Base-by-base conservation (phyloP, 805 yeast genomes). In the Wickerhamiella sergipiensis region DNA sequence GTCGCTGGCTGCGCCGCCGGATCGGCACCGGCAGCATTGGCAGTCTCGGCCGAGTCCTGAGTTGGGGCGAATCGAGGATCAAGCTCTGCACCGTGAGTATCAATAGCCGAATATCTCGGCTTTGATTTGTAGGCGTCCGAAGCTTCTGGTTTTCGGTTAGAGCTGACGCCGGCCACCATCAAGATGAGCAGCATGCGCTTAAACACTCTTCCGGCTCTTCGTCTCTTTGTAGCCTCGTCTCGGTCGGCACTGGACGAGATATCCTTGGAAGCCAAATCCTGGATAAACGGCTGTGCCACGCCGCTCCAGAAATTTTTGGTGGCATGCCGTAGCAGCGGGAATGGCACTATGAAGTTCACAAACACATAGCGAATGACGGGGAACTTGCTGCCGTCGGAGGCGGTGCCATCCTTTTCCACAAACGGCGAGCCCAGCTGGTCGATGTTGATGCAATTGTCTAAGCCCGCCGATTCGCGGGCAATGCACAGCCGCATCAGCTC, bases 341-440 rank as follows among this genome's bases (percentile, higher is more conserved):
- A 83, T 1, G 82, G 77, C 49, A 73, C 70, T 2, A 89, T 65
- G 53, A 81, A 82, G 44, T 77, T 69, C 47, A 71, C 64, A 62
- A 89, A 79, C 54, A 86, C 75, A 66, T 75, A 85, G 55, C 82
- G 71, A 21, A 83, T 61, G 42, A 89, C 63, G 0, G 97, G 96
- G 57, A 84, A 79, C 22, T 73, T 70, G 3, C 67, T 29, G 2
- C 52, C 59, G 29, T 50, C 50, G 2, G 57, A 29, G n/a, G 21
- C 52, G 39, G 58, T 65, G 8, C 81, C 81, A 54, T 71, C 76
- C 9, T 65, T 64, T 33, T 65, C 58, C 21, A 71, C 65, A 64
- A 90, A 90, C 1, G 97, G 97, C 19, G 74, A 74, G 0, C 97
- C 97, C 57, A 90, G 75, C 48, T 75, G 67, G 40, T 83, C 71